Evolutionary conservation across 495 filamentous ascomycete species (phyloP).

Genomic region (Hyaloscypha finlandica): DNA sequence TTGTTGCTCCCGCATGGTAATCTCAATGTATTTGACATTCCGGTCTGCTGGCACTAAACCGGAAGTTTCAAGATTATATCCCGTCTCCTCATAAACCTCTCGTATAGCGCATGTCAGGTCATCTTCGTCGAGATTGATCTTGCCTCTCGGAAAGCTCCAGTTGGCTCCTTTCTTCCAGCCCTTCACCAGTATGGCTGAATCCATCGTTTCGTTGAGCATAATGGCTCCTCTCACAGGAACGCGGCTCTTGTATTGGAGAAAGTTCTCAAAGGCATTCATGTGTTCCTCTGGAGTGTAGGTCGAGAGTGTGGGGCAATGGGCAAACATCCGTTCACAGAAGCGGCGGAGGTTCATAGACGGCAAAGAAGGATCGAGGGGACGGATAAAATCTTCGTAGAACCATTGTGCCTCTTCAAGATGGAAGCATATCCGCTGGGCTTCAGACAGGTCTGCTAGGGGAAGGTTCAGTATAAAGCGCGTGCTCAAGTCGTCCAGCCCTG

Average conservation of each 20-base stretch:
- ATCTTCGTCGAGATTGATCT: slow-evolving; percentile 95
- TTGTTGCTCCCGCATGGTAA: slow-evolving; percentile 89
- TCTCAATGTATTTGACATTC: slow-evolving; percentile 76
- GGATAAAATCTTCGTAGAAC: slow-evolving; percentile 99
- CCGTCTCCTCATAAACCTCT: slow-evolving; percentile 95
- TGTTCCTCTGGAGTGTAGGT: slow-evolving; percentile 76
- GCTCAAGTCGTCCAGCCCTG: slow-evolving; percentile 94
- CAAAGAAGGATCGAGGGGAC: slow-evolving; percentile 79
- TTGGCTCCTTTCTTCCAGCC: slow-evolving; percentile 96
- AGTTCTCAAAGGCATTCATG: slow-evolving; percentile 80
- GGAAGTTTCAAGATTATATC: slow-evolving; percentile 74
- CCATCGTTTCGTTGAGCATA: slow-evolving; percentile 87
- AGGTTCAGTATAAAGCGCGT: slow-evolving; percentile 96
- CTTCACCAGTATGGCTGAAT: slow-evolving; percentile 87
- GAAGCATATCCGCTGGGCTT: slow-evolving; percentile 92
- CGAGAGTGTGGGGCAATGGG: slow-evolving; percentile 86
- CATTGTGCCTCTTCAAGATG: slow-evolving; percentile 99
- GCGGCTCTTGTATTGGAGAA: slow-evolving; percentile 88
- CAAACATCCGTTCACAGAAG: slow-evolving; percentile 87
- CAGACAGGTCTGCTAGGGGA: slow-evolving; percentile 83
- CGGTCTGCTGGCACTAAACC: slow-evolving; percentile 69
- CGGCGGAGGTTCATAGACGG: slow-evolving; percentile 80
- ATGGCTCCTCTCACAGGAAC: slow-evolving; percentile 94
- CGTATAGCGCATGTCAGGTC: slow-evolving; percentile 90
- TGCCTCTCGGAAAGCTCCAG: slow-evolving; percentile 96